Evolutionary conservation across 2,329 filamentous ascomycete genomes (phyloP).

Genomic region (Aureobasidium pullulans): DNA sequence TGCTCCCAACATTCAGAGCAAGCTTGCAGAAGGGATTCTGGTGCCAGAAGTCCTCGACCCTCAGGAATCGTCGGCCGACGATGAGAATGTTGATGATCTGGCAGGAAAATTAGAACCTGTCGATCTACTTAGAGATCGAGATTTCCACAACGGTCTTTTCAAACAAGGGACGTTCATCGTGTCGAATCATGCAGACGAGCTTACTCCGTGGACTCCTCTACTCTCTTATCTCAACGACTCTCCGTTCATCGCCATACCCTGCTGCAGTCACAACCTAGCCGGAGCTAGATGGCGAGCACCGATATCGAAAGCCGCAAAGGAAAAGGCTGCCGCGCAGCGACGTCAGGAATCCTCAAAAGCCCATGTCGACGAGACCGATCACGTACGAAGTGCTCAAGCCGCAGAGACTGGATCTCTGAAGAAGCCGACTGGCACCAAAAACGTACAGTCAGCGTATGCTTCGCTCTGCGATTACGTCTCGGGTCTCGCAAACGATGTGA

Average conservation of each 20-base stretch:
- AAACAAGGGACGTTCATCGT: conserved; percentile 73
- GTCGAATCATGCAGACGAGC: conserved; percentile 93
- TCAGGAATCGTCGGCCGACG: not conserved
- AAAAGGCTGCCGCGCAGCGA: not conserved
- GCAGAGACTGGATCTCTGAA: conserved; percentile 29
- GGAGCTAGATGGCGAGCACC: conserved; percentile 65
- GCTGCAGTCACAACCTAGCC: conserved; percentile 81
- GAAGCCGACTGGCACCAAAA: conserved; percentile 25
- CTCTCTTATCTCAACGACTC: conserved; percentile 67
- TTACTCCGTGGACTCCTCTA: conserved; percentile 92
- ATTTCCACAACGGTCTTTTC: conserved; percentile 57
- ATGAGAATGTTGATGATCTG: not conserved
- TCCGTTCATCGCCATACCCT: conserved; percentile 89
- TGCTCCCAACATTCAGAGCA: conserved; percentile 38
- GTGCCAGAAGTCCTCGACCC: conserved; percentile 45
- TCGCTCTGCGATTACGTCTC: conserved; percentile 74
- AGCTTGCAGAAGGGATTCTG: conserved; percentile 53
- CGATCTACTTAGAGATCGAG: not conserved
- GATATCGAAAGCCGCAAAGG: conserved; percentile 1
- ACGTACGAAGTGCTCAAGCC: conserved; percentile 19
- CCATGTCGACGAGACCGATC: not conserved
- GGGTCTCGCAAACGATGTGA: conserved; percentile 61
- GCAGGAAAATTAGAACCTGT: conserved; percentile 1
- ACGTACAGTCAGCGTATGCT: conserved; percentile 64
- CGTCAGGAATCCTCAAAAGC: not conserved